These are phyloP conservation scores for Tolypocladium ophioglossoides DNA, from an alignment of 2,329 filamentous ascomycete species.

Conservation along the genomic window DNA sequence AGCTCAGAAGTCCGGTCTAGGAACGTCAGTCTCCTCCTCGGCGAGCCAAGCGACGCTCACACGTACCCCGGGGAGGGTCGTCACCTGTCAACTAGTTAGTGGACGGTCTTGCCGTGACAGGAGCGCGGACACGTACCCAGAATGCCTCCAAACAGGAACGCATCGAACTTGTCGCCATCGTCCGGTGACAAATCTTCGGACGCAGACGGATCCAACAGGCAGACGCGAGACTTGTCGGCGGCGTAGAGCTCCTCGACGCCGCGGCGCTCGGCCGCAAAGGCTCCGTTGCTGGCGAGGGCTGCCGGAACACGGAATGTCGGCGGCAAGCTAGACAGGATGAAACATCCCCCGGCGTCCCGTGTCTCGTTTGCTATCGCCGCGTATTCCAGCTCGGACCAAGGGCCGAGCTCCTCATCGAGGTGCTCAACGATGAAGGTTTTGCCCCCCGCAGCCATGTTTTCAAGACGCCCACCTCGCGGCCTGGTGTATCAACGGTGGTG, in stretches of 20 bases:
- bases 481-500: neutral
- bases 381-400: constrained; percentile 94
- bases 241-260: constrained; percentile 79
- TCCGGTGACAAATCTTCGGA: constrained; percentile 70
- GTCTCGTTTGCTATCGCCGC: constrained; percentile 77
- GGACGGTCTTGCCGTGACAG: neutral
- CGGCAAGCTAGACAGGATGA: constrained; percentile 76
- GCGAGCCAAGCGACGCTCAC: constrained; percentile 1
- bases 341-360: constrained; percentile 51
- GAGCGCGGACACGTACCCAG: constrained; percentile 49
- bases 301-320: constrained; percentile 54
- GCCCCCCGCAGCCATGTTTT: constrained; percentile 25
- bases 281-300: constrained; percentile 41
- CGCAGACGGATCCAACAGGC: constrained; percentile 80
- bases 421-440: constrained; percentile 94
- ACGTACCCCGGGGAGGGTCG: constrained; percentile 79
- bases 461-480: neutral
- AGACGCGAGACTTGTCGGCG: constrained; percentile 63
- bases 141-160: constrained; percentile 93
- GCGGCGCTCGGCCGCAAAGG: constrained; percentile 61
- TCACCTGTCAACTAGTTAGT: constrained; percentile 50
- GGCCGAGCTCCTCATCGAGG: constrained; percentile 85
- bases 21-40: constrained; percentile 1
- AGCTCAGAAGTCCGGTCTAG: constrained; percentile 94
- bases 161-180: constrained; percentile 74